phyloP scores from a whole-genome alignment of 495 filamentous ascomycete species.

The Lasiosphaeria ovina region DNA sequence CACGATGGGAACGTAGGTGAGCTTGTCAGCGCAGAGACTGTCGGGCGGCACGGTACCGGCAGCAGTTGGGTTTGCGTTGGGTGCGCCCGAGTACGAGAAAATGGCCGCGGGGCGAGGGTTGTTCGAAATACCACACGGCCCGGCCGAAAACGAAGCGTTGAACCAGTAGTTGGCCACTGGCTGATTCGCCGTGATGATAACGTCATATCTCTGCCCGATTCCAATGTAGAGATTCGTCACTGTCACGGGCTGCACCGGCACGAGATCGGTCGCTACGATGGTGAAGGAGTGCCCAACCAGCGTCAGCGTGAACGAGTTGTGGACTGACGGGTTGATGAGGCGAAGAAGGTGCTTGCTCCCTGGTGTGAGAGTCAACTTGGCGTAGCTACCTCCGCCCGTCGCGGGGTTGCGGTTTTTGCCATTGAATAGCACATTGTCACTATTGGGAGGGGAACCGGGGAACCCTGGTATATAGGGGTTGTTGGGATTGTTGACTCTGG shows the following conservation, averaged over 20 bases:
- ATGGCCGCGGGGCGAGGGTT: conserved; percentile 28
- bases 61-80: conserved; percentile 17
- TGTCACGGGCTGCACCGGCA: conserved; percentile 47
- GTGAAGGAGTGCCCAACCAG: conserved; percentile 51
- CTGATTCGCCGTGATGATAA: conserved; percentile 60
- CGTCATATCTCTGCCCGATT: conserved; percentile 67
- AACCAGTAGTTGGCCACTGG: conserved; percentile 55
- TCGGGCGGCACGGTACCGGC: conserved; percentile 20
- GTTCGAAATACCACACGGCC: conserved; percentile 27
- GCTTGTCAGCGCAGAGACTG: conserved; percentile 19
- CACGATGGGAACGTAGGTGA: conserved; percentile 20
- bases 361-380: conserved; percentile 34
- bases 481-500: conserved; percentile 21
- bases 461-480: conserved; percentile 33
- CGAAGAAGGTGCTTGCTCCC: conserved; percentile 49
- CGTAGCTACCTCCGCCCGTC: conserved; percentile 27
- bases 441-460: conserved; percentile 29
- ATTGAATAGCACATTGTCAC: conserved; percentile 37
- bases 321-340: conserved; percentile 50
- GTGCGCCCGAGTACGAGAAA: conserved; percentile 27
- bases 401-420: conserved; percentile 41
- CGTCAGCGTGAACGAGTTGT: conserved; percentile 29
- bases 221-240: conserved; percentile 46
- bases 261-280: conserved; percentile 49
- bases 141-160: conserved; percentile 26